These are phyloP conservation scores for Dothistroma pini DNA, from an alignment of 2,329 filamentous ascomycete genomes.

Conservation along the genomic window DNA sequence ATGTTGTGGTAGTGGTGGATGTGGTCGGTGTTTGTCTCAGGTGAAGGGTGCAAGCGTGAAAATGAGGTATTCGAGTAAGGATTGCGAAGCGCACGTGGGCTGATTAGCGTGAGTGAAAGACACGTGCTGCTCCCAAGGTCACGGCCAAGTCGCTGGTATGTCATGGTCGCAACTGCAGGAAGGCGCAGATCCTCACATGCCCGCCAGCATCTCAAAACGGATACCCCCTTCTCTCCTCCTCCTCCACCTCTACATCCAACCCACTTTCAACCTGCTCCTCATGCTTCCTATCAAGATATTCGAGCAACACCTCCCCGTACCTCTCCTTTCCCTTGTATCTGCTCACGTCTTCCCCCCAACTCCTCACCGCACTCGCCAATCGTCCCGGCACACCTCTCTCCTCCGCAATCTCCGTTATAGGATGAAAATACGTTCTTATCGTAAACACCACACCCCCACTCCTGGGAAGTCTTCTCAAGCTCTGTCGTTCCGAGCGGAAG, in stretches of 20 bases:
- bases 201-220: conserved; percentile 45
- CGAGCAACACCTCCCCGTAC: conserved; percentile 69
- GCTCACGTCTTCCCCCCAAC: conserved; percentile 75
- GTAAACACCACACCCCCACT: conserved; percentile 62
- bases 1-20: no score
- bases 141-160: not conserved
- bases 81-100: not conserved
- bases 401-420: conserved; percentile 61
- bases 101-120: not conserved
- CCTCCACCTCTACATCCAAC: conserved; percentile 59
- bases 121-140: not conserved
- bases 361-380: conserved; percentile 71
- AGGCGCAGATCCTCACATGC: not conserved
- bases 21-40: no score
- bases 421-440: conserved; percentile 75
- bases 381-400: conserved; percentile 76
- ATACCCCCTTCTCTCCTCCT: conserved; percentile 59
- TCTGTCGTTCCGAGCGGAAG: conserved; percentile 75
- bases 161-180: not conserved
- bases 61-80: no score
- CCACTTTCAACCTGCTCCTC: conserved; percentile 67
- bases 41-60: no score
- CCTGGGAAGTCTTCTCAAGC: conserved; percentile 55
- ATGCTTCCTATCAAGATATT: conserved; percentile 73
- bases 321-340: conserved; percentile 73